Percentiles rank a stretch among this genome's conserved stretches.
These are phyloP conservation scores for Fusarium decemcellulare DNA, from an alignment of 2,329 filamentous ascomycete genomes.

Conservation along the genomic window DNA sequence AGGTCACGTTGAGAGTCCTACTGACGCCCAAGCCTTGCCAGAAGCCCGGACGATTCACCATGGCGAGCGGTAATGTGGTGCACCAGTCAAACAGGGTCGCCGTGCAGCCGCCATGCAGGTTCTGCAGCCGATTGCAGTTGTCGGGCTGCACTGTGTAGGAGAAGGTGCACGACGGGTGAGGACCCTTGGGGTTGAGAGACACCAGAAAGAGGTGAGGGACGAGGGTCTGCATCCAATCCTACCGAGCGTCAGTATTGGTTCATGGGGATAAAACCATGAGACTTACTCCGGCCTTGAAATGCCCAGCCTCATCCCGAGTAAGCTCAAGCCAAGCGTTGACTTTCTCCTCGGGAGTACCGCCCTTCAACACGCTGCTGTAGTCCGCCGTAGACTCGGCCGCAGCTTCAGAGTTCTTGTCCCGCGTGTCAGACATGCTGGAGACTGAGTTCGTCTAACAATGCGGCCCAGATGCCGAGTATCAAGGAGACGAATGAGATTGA, in stretches of 20 bases:
- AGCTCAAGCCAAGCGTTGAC: slow-evolving; percentile 51
- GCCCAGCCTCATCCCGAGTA: slow-evolving; percentile 46
- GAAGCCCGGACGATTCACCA: slow-evolving; percentile 70
- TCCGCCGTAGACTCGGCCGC: slow-evolving; percentile 8
- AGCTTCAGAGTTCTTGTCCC: background rate
- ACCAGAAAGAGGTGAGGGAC: slow-evolving; percentile 58
- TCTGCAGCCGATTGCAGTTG: slow-evolving; percentile 68
- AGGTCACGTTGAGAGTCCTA: slow-evolving; percentile 76
- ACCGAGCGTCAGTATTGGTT: background rate
- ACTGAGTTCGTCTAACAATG: background rate
- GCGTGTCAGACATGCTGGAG: slow-evolving; percentile 17
- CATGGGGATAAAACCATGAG: background rate
- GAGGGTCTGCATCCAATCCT: slow-evolving; percentile 63
- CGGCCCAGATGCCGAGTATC: too few relatives aligned
- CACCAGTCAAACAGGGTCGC: slow-evolving; percentile 78
- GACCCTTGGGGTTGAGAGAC: slow-evolving; percentile 50
- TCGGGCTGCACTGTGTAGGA: slow-evolving; percentile 62
- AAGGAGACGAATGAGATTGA: background rate
- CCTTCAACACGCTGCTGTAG: slow-evolving; percentile 40
- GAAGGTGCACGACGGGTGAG: slow-evolving; percentile 59
- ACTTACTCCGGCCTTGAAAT: slow-evolving; percentile 51
- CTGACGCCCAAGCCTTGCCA: slow-evolving; percentile 76
- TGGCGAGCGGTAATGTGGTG: slow-evolving; percentile 71
- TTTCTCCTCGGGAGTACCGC: slow-evolving; percentile 50
- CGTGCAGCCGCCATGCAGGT: slow-evolving; percentile 74